Base-by-base conservation (phyloP, 2,329 filamentous ascomycete genomes). In the Fusarium sp. region DNA sequence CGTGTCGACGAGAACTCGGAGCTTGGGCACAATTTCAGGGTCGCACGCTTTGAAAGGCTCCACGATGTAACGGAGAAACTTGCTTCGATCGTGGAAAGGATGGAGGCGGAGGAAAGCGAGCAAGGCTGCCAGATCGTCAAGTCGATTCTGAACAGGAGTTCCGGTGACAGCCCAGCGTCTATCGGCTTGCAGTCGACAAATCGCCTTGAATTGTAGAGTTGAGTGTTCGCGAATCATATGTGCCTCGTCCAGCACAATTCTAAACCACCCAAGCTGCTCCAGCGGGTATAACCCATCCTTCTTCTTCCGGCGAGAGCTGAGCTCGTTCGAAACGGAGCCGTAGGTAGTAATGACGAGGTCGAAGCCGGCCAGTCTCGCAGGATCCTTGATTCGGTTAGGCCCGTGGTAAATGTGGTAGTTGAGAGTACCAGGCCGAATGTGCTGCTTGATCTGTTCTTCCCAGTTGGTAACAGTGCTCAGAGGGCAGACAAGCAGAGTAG, bases 161-260 rank as follows among this genome's bases (percentile, higher is more conserved):
- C 96, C 97, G 0, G 97, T 98, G n/a, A 98, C 94, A 4, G 95
- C 96, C 97, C 97, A 99, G 37, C 95, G 92, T 35, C 95, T 91
- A 79, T 94, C 90, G 3, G 95, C 94, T 69, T 93, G 89, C 4
- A 98, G 86, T 22, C 91, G 89, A 74, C 95, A 95, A 22, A 97
- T 94, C 4, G 94, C 94, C 81, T 95, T 95, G 64, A 95, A 97
- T 76, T 96, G 93, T 45, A 93, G 86, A 1, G 95, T 96, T 5
- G 88, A 90, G 72, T 94, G 92, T 77, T 97, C 96, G 29, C 97
- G 94, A 74, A 99, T 98, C 83, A 94, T 94, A 81, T 99, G 97
- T 1, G 95, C 97, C 83, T 99, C 96, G 74, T 98, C 96, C 1
- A 98, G 88, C 1, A 98, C 95, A 64, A 98, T 93, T 22, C 96